Evolutionary conservation across 164 flowering plant genomes (phyloP).

Genomic region (Umbilicus rupestris): DNA sequence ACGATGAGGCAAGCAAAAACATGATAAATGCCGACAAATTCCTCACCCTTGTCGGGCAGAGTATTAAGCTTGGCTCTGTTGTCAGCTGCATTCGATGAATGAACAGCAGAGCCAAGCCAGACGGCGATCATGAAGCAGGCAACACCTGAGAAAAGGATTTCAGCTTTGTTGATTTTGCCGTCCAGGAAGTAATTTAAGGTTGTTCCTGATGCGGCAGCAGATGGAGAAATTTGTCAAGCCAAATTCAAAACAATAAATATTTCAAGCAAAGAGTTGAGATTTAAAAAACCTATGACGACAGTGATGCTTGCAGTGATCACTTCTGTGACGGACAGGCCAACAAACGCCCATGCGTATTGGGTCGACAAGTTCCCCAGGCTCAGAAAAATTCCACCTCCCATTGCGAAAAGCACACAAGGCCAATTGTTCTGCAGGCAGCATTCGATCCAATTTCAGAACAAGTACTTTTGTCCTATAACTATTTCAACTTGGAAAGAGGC

Average conservation of each 20-base stretch:
- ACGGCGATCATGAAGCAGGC: conserved; percentile 6
- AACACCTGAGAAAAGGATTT: conserved; percentile 6
- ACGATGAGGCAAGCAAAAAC: neutral
- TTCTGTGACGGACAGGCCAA: conserved; percentile 8
- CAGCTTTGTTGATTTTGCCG: conserved; percentile 6
- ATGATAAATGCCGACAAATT: neutral
- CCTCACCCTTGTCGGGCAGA: neutral
- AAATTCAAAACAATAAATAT: neutral
- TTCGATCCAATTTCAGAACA: neutral
- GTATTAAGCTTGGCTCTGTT: neutral
- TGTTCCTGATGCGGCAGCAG: neutral
- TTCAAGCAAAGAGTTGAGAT: neutral
- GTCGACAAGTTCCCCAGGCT: conserved; percentile 7
- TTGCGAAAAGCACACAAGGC: conserved; percentile 1
- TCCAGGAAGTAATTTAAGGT: conserved; percentile 7
- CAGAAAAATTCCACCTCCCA: conserved; percentile 8
- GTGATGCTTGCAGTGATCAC: conserved; percentile 8
- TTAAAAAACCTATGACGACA: neutral
- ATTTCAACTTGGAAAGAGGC: neutral
- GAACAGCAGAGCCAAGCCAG: neutral
- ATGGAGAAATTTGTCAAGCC: neutral
- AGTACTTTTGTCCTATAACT: too few relatives aligned
- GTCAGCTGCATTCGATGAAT: conserved; percentile 5
- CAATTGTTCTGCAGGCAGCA: conserved; percentile 1
- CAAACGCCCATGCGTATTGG: conserved; percentile 4